Conservation (phyloP, 176 grass and related monocot genomes). For the barley (Hordeum vulgare) region DNA sequence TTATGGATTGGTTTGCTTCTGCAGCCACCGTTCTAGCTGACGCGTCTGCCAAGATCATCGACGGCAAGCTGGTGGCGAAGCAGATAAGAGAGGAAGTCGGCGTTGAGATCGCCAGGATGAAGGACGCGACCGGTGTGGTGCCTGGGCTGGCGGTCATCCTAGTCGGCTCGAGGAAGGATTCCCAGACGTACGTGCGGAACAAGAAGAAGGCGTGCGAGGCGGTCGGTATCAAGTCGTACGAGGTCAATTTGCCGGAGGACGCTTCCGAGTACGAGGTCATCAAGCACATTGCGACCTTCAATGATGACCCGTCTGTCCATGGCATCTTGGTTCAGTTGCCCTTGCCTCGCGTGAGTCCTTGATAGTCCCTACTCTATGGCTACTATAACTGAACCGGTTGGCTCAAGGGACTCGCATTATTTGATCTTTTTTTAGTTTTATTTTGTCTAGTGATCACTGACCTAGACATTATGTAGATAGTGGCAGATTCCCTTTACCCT, state of each 20-base stretch:
- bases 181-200: constrained; percentile 85
- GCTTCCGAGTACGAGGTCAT: constrained; percentile 74
- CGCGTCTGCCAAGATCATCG: constrained; percentile 55
- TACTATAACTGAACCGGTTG: not conserved
- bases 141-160: constrained; percentile 85
- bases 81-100: constrained; percentile 73
- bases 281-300: constrained; percentile 62
- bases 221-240: constrained; percentile 80
- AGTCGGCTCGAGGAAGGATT: constrained; percentile 83
- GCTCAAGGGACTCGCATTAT: not conserved
- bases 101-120: constrained; percentile 52
- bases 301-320: constrained; percentile 70
- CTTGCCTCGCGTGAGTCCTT: constrained; percentile 65
- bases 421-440: not conserved
- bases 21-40: constrained; percentile 32
- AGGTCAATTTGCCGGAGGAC: constrained; percentile 74
- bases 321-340: constrained; percentile 97
- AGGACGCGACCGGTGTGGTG: constrained; percentile 50
- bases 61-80: constrained; percentile 76
- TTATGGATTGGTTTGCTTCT: not conserved
- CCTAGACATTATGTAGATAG: not conserved
- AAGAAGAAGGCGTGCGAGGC: constrained; percentile 90
- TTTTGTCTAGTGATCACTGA: not conserved
- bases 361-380: not conserved
- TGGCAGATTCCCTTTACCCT: not conserved